phyloP scores from a whole-genome alignment of 2,329 filamentous ascomycete species.

The Phialocephala subalpina region DNA sequence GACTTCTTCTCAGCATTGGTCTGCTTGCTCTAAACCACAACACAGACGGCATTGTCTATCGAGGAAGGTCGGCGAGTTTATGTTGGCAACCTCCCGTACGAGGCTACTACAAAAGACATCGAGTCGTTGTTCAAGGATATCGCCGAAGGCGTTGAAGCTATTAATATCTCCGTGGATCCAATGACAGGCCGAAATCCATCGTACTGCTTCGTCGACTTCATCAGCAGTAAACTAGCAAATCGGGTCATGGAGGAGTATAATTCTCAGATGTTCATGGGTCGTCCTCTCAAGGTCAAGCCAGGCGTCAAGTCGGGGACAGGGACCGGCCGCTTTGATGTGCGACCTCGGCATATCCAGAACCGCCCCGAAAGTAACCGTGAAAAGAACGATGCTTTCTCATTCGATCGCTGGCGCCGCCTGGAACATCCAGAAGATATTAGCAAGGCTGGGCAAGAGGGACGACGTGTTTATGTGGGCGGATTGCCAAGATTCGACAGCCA shows the following conservation, averaged over 20 bases:
- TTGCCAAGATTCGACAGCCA: constrained; percentile 58
- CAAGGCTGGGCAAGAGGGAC: constrained; percentile 43
- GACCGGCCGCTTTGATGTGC: constrained; percentile 22
- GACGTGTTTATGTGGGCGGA: constrained; percentile 59
- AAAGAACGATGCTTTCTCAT: constrained; percentile 20
- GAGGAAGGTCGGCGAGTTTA: constrained; percentile 51
- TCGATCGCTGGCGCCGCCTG: constrained; percentile 37
- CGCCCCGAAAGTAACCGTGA: constrained; percentile 4
- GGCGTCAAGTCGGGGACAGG: constrained; percentile 52
- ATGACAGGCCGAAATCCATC: constrained; percentile 74
- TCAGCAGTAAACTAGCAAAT: constrained; percentile 62
- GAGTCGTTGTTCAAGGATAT: constrained; percentile 53
- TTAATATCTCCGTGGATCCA: constrained; percentile 74
- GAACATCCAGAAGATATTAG: constrained; percentile 32
- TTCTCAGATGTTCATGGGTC: constrained; percentile 61
- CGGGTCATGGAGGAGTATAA: constrained; percentile 64
- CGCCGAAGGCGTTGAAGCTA: constrained; percentile 56
- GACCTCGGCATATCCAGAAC: constrained; percentile 12
- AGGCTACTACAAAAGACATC: constrained; percentile 59
- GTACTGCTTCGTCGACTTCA: constrained; percentile 78
- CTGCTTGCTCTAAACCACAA: neutral
- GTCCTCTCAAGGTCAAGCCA: constrained; percentile 69
- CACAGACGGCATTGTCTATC: constrained; percentile 33
- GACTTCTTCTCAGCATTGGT: neutral
- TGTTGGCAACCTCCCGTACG: constrained; percentile 62